These are phyloP conservation scores for Phaeophleospora eucalypticola DNA, from an alignment of 2,329 filamentous ascomycete genomes.

Conservation along the genomic window DNA sequence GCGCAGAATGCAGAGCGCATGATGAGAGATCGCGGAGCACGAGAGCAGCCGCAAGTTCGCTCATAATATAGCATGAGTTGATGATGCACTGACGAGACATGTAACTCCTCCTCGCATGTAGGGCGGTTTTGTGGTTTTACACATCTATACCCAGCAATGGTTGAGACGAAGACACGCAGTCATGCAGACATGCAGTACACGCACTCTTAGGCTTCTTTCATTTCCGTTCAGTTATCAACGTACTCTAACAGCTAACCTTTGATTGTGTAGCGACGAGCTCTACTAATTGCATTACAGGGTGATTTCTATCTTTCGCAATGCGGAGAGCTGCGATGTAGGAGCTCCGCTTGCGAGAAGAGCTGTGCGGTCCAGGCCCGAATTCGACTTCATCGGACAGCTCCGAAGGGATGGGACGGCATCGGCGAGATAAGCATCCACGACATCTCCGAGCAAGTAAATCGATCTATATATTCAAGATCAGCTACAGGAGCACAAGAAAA, in stretches of 20 bases:
- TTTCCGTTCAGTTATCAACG: no score
- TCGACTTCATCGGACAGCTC: neutral
- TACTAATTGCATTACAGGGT: no score
- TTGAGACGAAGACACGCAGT: neutral
- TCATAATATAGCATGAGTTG: no score
- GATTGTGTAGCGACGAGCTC: no score
- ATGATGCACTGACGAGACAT: neutral
- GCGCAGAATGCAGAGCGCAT: conserved; percentile 31
- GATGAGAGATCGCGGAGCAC: conserved; percentile 15
- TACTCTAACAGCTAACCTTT: no score
- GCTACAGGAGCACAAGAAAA: neutral
- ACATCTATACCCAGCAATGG: neutral
- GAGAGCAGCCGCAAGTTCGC: conserved; percentile 16
- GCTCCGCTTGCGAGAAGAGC: neutral
- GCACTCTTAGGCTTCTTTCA: no score
- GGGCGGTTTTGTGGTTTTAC: no score
- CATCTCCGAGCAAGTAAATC: neutral
- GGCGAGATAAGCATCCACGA: neutral
- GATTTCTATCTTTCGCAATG: no score
- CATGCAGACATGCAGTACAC: no score
- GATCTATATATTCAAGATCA: neutral
- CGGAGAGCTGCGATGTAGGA: neutral
- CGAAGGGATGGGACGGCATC: neutral
- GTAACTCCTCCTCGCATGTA: neutral
- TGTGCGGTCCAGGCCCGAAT: neutral